phyloP scores from a whole-genome alignment of 768 basidiomycete species.

The Naganishia onofrii region DNA sequence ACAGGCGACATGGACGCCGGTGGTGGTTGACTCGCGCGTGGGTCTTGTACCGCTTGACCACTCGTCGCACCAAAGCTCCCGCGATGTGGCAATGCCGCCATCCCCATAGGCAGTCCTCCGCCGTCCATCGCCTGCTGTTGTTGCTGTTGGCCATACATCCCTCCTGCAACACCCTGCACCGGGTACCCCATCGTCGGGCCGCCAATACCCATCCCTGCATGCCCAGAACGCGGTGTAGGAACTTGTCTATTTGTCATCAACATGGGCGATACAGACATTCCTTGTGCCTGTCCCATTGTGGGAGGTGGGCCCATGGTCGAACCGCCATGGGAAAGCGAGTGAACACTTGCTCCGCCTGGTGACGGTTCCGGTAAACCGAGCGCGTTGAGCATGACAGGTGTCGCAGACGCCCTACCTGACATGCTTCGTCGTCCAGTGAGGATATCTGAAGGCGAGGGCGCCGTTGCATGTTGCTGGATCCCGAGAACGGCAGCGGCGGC shows the following conservation, averaged over 20 bases:
- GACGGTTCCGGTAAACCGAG: not conserved
- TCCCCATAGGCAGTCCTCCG: not conserved
- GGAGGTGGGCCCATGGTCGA: not conserved
- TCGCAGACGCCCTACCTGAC: not conserved
- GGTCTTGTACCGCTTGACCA: not conserved
- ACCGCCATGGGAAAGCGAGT: not conserved
- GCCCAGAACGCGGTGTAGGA: not conserved
- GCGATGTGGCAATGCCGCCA: not conserved
- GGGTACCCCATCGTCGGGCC: not conserved
- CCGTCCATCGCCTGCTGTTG: not conserved
- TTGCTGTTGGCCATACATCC: not conserved
- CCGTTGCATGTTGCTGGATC: not conserved
- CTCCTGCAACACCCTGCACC: not conserved
- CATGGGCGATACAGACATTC: slow-evolving; percentile 8
- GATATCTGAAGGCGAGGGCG: not conserved
- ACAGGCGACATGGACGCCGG: too few species aligned
- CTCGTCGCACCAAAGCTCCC: not conserved
- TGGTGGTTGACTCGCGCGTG: slow-evolving; percentile 1
- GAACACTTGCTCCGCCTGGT: not conserved
- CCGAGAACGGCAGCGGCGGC: not conserved
- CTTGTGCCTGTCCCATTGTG: too few species aligned
- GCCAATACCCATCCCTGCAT: too few species aligned
- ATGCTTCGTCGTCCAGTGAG: not conserved
- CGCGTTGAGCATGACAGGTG: slow-evolving; percentile 1
- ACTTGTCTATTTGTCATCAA: slow-evolving; percentile 15